These are phyloP conservation scores for Ploettnerulaceae sp. DNA, from an alignment of 2,329 filamentous ascomycete species.

Conservation along the genomic window DNA sequence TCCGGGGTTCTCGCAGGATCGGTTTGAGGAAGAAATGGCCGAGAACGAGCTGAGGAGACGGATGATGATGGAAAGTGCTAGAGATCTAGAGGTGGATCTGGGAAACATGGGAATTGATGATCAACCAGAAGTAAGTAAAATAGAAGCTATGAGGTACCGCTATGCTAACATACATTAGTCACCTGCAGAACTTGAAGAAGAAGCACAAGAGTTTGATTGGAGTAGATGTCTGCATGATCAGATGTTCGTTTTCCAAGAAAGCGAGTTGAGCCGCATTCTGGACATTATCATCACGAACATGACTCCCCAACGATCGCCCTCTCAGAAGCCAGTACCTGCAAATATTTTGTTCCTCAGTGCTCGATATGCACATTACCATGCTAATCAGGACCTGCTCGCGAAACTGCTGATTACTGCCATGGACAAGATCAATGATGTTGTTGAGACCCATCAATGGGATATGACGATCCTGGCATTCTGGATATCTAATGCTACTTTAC, in stretches of 20 bases:
- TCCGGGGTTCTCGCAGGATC: conserved; percentile 83
- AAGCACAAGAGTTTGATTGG: conserved; percentile 95
- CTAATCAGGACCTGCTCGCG: conserved; percentile 76
- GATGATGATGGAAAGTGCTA: conserved; percentile 99
- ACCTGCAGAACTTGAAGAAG: conserved; percentile 77
- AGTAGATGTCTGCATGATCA: conserved; percentile 90
- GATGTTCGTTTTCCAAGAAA: conserved; percentile 99
- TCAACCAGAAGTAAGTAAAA: conserved; percentile 70
- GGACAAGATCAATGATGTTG: conserved; percentile 93
- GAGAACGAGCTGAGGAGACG: conserved; percentile 92
- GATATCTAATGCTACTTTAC: conserved; percentile 92
- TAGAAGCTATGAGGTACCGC: conserved; percentile 21
- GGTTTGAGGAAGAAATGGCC: conserved; percentile 94
- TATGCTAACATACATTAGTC: conserved; percentile 42
- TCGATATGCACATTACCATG: conserved; percentile 94
- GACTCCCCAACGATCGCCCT: conserved; percentile 90
- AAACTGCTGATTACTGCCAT: conserved; percentile 80
- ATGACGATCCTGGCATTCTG: conserved; percentile 99
- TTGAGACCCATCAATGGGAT: conserved; percentile 96
- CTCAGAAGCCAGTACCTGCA: conserved; percentile 96
- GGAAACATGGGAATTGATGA: conserved; percentile 96
- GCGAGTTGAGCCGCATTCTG: conserved; percentile 83
- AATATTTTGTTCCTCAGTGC: conserved; percentile 96
- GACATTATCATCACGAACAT: conserved; percentile 97
- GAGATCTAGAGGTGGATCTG: conserved; percentile 92